Percentiles rank a stretch among this genome's conserved stretches.
These are phyloP conservation scores for Plectranthus barbatus DNA, from an alignment of 257 asterid species.

Conservation along the genomic window DNA sequence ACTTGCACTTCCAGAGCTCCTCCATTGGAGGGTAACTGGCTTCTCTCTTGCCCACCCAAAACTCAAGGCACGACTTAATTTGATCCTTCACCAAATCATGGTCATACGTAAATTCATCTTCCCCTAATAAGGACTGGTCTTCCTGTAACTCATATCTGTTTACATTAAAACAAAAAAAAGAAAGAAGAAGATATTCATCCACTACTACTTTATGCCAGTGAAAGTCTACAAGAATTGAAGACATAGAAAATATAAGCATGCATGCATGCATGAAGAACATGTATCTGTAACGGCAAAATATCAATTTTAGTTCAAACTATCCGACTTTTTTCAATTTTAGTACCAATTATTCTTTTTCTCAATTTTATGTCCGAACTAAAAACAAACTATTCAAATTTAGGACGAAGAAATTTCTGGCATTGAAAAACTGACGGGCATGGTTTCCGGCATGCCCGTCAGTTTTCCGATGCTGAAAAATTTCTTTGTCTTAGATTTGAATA, in stretches of 20 bases:
- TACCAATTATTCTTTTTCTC: too few relatives aligned
- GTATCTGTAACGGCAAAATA: too few relatives aligned
- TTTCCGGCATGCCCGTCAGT: too few relatives aligned
- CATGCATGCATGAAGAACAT: too few relatives aligned
- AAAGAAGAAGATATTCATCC: background rate
- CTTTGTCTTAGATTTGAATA: too few relatives aligned
- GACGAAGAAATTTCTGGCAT: too few relatives aligned
- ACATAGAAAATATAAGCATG: background rate
- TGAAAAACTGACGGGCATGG: too few relatives aligned
- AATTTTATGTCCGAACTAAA: too few relatives aligned
- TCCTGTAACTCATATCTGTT: slow-evolving; percentile 74
- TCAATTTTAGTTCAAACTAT: too few relatives aligned
- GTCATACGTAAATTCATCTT: slow-evolving; percentile 55
- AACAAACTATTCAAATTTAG: too few relatives aligned
- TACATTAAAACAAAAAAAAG: background rate
- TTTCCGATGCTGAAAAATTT: too few relatives aligned
- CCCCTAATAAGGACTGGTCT: slow-evolving; percentile 76
- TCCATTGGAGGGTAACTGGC: slow-evolving; percentile 55
- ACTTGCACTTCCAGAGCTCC: slow-evolving; percentile 86
- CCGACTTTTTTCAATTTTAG: too few relatives aligned
- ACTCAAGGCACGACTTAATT: slow-evolving; percentile 53
- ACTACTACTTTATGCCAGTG: background rate
- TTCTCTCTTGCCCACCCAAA: slow-evolving; percentile 73
- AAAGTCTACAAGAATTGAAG: background rate
- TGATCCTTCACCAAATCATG: slow-evolving; percentile 51